Evolutionary conservation across 2,329 filamentous ascomycete species (phyloP).

Genomic region (Juglanconis sp.): DNA sequence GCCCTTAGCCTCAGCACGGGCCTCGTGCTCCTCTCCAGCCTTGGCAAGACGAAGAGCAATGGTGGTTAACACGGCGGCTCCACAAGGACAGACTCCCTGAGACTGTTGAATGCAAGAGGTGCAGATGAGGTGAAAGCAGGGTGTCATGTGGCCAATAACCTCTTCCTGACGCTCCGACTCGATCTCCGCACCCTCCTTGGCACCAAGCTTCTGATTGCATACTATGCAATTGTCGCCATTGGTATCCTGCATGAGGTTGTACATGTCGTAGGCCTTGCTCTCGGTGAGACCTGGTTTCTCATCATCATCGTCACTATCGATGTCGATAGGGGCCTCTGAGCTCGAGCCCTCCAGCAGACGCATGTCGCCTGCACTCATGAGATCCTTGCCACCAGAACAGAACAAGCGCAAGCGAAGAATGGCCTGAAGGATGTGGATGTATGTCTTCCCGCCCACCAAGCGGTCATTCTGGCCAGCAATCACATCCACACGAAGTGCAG

Average conservation of each 20-base stretch:
- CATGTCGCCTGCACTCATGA: slow-evolving; percentile 80
- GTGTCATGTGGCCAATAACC: slow-evolving; percentile 74
- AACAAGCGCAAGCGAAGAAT: slow-evolving; percentile 87
- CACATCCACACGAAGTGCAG: slow-evolving; percentile 73
- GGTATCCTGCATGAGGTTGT: slow-evolving; percentile 78
- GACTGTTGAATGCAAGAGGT: slow-evolving; percentile 65
- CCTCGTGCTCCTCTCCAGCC: slow-evolving; percentile 55
- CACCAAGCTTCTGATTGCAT: slow-evolving; percentile 64
- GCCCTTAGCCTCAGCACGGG: slow-evolving; percentile 53
- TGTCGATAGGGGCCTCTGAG: slow-evolving; percentile 81
- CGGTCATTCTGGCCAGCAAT: slow-evolving; percentile 64
- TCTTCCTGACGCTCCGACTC: slow-evolving; percentile 60
- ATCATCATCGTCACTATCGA: slow-evolving; percentile 74
- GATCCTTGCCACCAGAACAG: slow-evolving; percentile 89
- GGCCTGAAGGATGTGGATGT: slow-evolving; percentile 87
- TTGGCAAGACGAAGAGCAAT: slow-evolving; percentile 65
- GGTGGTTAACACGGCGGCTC: not conserved
- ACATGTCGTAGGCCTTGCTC: slow-evolving; percentile 79
- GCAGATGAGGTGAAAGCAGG: slow-evolving; percentile 86
- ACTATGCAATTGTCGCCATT: slow-evolving; percentile 70
- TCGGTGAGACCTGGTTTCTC: slow-evolving; percentile 57
- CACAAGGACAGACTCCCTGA: slow-evolving; percentile 57
- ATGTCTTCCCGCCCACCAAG: slow-evolving; percentile 77
- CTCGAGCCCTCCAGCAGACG: slow-evolving; percentile 76
- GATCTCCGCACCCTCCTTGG: slow-evolving; percentile 52